Conservation (phyloP, 345 rosid species). For the Gossypium anomalum region DNA sequence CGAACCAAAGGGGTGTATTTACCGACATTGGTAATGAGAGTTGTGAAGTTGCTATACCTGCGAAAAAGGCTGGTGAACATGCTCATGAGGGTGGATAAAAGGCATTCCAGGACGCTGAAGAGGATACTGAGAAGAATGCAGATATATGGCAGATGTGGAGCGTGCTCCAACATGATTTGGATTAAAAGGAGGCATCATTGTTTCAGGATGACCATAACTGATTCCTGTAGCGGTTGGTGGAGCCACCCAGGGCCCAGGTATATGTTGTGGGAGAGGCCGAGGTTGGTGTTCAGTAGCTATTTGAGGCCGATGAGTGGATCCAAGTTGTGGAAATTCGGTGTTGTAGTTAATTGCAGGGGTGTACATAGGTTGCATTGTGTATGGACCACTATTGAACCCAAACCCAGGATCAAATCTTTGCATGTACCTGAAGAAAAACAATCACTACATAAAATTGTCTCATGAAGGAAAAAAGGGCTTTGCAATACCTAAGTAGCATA, state of each 20-base stretch:
- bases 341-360: conserved; percentile 71
- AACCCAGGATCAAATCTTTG: conserved; percentile 85
- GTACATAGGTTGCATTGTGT: conserved; percentile 59
- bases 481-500: not conserved
- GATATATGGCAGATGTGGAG: conserved; percentile 44
- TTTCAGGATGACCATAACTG: conserved; percentile 68
- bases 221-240: conserved; percentile 51
- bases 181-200: conserved; percentile 63
- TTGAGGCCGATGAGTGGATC: conserved; percentile 50
- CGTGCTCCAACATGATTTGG: conserved; percentile 59
- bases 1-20: not conserved
- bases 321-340: conserved; percentile 83
- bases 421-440: conserved; percentile 44
- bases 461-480: not conserved
- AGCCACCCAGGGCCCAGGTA: conserved; percentile 51
- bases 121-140: conserved; percentile 65
- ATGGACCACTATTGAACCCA: conserved; percentile 58
- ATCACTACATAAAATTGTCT: not conserved
- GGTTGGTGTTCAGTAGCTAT: conserved; percentile 57
- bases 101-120: conserved; percentile 67
- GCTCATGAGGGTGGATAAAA: conserved; percentile 52
- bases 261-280: conserved; percentile 49
- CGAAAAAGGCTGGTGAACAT: conserved; percentile 52
- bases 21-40: not conserved
- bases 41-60: conserved; percentile 42